These are phyloP conservation scores for Setaria viridis DNA, from an alignment of 202 grass and related monocot genomes.

Conservation along the genomic window DNA sequence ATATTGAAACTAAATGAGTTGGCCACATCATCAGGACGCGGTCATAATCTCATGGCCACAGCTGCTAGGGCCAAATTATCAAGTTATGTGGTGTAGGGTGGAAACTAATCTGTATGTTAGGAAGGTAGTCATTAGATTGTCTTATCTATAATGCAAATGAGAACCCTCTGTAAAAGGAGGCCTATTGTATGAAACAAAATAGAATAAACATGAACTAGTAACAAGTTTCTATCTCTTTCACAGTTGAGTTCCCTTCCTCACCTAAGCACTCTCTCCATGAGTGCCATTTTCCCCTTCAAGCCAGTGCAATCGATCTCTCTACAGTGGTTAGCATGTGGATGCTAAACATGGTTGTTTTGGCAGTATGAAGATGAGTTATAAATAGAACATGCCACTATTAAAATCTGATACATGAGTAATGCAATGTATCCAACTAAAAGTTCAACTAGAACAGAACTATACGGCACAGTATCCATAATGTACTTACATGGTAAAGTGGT, in stretches of 20 bases:
- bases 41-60: slow-evolving; percentile 5
- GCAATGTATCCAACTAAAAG: slow-evolving; percentile 38
- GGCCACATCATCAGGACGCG: background rate
- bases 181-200: background rate
- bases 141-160: slow-evolving; percentile 20
- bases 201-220: background rate
- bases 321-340: background rate
- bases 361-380: slow-evolving; percentile 27
- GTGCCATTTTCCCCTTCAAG: background rate
- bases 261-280: background rate
- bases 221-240: background rate
- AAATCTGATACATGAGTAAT: slow-evolving; percentile 1
- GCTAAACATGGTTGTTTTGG: slow-evolving; percentile 16
- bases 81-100: background rate
- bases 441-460: slow-evolving; percentile 24
- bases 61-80: background rate
- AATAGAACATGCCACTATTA: slow-evolving; percentile 23
- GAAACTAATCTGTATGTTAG: background rate
- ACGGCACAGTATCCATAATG: slow-evolving; percentile 34
- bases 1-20: slow-evolving; percentile 8
- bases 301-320: background rate
- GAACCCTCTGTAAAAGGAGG: background rate
- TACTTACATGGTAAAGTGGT: slow-evolving; percentile 83
- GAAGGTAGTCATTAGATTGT: slow-evolving; percentile 28
- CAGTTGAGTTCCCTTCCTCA: background rate